Conservation (phyloP, 345 rosid species). For the Nasturtium officinale region DNA sequence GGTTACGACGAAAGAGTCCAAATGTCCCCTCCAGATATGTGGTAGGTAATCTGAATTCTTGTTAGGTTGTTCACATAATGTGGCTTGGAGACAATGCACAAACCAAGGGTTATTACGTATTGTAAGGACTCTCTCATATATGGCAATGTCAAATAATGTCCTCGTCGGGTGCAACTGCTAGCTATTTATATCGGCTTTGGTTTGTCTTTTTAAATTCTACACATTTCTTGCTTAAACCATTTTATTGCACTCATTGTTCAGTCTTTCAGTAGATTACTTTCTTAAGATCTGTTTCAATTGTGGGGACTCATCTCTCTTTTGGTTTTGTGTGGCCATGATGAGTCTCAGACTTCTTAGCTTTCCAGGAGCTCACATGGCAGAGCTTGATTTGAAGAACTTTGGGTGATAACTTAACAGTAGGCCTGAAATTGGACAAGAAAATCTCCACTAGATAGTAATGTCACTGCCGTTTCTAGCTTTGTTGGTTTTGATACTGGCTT, state of each 20-base stretch:
- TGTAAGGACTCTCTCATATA: background rate
- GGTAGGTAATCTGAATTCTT: constrained; percentile 11
- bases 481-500: too few species aligned
- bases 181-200: background rate
- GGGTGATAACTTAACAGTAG: too few species aligned
- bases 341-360: too few species aligned
- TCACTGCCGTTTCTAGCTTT: too few species aligned
- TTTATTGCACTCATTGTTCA: background rate
- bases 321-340: background rate
- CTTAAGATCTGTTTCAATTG: background rate
- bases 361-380: too few species aligned
- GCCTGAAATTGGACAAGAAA: too few species aligned
- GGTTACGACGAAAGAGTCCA: constrained; percentile 12
- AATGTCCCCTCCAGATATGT: constrained; percentile 4
- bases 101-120: background rate
- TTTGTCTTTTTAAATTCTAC: background rate
- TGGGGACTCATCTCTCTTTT: too few species aligned
- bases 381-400: too few species aligned
- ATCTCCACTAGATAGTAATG: too few species aligned
- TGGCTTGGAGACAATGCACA: background rate
- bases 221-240: constrained; percentile 7
- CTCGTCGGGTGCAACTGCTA: background rate
- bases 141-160: background rate
- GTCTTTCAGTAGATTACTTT: background rate
- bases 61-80: background rate